phyloP scores from a whole-genome alignment of 2,329 filamentous ascomycete genomes.

The Colletotrichum viniferum region DNA sequence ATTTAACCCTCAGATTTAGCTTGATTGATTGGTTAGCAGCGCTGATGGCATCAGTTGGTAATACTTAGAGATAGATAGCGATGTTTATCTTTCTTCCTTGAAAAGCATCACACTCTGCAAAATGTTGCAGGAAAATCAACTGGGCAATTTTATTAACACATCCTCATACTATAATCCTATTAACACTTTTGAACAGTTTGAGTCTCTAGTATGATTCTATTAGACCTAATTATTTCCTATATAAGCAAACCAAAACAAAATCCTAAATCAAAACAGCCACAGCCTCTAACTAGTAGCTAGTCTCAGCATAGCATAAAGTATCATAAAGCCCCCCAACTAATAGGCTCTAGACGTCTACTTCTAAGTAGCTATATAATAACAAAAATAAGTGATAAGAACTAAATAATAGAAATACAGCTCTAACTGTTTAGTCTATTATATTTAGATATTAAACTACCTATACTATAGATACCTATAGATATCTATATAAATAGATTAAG shows the following conservation, averaged over 20 bases:
- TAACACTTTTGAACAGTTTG: accelerated
- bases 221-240: not conserved
- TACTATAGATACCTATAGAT: no score
- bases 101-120: not conserved
- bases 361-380: not conserved
- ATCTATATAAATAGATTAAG: no score
- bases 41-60: not conserved
- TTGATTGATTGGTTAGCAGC: no score
- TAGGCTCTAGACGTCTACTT: constrained; percentile 12
- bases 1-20: no score
- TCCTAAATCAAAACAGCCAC: not conserved
- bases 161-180: not conserved
- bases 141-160: not conserved
- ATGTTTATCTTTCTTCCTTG: not conserved
- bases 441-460: no score
- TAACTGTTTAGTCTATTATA: not conserved
- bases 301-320: constrained; percentile 3
- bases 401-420: not conserved
- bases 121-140: not conserved
- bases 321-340: constrained; percentile 8
- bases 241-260: not conserved
- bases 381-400: not conserved
- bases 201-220: not conserved
- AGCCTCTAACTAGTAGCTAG: not conserved
- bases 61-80: not conserved